Conservation (phyloP, 2,329 filamentous ascomycete genomes). For the Pseudomassariella vexata region DNA sequence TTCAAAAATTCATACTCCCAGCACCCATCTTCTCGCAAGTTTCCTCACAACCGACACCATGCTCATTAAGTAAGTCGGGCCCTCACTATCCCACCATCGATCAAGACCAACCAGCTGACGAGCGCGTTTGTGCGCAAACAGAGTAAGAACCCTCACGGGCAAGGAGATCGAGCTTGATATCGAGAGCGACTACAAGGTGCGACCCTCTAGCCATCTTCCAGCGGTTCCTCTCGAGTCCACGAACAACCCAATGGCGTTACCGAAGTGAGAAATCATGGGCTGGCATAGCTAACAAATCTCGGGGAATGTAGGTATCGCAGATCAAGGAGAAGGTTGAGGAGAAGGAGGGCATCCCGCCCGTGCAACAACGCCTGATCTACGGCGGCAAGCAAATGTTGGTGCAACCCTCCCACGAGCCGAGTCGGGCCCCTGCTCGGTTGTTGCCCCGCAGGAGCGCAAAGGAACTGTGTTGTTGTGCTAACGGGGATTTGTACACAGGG, state of each 20-base stretch:
- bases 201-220: slow-evolving; percentile 6
- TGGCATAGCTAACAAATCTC: background rate
- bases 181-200: slow-evolving; percentile 86
- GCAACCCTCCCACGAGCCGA: too few relatives aligned
- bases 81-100: slow-evolving; percentile 4
- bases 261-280: background rate
- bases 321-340: slow-evolving; percentile 99
- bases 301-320: slow-evolving; percentile 79
- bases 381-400: slow-evolving; percentile 93
- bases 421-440: too few relatives aligned
- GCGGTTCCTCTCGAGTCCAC: background rate
- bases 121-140: slow-evolving; percentile 38
- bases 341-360: slow-evolving; percentile 96
- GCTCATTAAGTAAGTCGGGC: slow-evolving; percentile 48
- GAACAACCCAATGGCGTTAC: background rate
- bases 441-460: too few relatives aligned
- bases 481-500: too few relatives aligned
- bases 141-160: slow-evolving; percentile 94
- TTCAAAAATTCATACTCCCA: background rate
- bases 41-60: slow-evolving; percentile 23
- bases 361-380: slow-evolving; percentile 93
- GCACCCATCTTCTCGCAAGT: background rate
- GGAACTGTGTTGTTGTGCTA: too few relatives aligned
- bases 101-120: slow-evolving; percentile 6
- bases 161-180: slow-evolving; percentile 99